A percentile compares a stretch with the other conserved stretches of the same genome.
Conservation (phyloP, 2,329 filamentous ascomycete genomes). For the Sarocladium brachiariae region DNA sequence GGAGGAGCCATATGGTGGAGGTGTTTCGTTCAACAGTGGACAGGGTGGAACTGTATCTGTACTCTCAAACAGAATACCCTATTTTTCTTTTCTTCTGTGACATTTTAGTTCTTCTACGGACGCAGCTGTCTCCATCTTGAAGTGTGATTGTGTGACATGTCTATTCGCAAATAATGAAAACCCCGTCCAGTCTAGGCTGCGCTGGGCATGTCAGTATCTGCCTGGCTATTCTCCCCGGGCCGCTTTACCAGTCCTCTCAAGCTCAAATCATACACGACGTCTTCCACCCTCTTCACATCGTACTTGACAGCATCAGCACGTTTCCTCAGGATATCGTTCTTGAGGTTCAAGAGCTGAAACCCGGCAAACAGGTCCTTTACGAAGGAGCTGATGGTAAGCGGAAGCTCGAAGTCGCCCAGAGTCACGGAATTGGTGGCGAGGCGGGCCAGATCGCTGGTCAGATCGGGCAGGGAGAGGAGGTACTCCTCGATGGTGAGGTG, state of each 20-base stretch:
- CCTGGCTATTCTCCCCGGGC: conserved; percentile 17
- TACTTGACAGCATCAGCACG: conserved; percentile 94
- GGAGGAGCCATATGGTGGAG: no score
- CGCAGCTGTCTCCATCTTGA: no score
- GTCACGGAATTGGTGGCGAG: conserved; percentile 94
- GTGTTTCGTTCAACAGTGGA: no score
- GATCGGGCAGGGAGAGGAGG: conserved; percentile 75
- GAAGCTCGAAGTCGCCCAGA: conserved; percentile 77
- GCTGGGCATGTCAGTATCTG: conserved; percentile 28
- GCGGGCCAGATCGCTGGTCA: conserved; percentile 85
- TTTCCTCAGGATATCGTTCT: conserved; percentile 87
- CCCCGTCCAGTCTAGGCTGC: neutral
- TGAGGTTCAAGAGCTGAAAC: conserved; percentile 94
- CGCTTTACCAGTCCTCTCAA: conserved; percentile 72
- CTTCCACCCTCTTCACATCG: conserved; percentile 94
- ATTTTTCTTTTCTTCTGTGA: no score
- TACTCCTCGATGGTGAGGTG: conserved; percentile 98
- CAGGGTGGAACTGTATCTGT: neutral
- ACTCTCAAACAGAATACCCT: neutral
- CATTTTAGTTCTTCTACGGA: no score
- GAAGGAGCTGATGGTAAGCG: conserved; percentile 82
- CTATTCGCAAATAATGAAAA: no score
- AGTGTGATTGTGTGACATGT: no score
- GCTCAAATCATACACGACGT: conserved; percentile 93
- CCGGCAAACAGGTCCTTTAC: conserved; percentile 93